Evolutionary conservation across 129 eudicot species (phyloP).

Genomic region (Apium graveolens): DNA sequence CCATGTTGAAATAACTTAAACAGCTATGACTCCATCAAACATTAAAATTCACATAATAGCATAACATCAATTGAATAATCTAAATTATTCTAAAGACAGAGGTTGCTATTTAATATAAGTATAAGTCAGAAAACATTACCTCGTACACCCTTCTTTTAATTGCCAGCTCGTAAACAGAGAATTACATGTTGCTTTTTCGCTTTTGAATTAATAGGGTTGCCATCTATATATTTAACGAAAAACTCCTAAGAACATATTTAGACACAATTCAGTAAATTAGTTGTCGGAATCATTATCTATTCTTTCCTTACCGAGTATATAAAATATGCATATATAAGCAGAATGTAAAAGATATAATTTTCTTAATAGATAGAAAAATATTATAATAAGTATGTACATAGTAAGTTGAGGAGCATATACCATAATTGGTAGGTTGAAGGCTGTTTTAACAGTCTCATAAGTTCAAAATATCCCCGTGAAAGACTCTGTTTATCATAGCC

Average conservation of each 20-base stretch:
- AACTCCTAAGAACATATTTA: conserved; percentile 45
- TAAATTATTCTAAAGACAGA: neutral
- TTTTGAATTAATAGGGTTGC: conserved; percentile 72
- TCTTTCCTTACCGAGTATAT: neutral
- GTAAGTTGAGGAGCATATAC: conserved; percentile 25
- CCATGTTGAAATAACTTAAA: conserved; percentile 38
- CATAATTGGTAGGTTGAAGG: conserved; percentile 49
- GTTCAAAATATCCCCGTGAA: too few species aligned
- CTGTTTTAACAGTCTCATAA: conserved; percentile 55
- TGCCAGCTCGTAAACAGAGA: conserved; percentile 61
- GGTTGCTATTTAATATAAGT: neutral
- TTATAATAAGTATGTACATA: neutral
- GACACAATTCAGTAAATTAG: neutral
- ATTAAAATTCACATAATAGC: neutral
- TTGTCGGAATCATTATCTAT: neutral
- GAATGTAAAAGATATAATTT: neutral
- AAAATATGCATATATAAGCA: neutral
- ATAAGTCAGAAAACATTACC: conserved; percentile 27
- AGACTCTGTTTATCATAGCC: too few species aligned
- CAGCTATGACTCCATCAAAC: neutral
- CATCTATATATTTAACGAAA: conserved; percentile 64
- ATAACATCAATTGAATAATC: neutral
- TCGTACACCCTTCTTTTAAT: conserved; percentile 75
- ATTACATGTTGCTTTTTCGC: conserved; percentile 77
- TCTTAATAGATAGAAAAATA: neutral